Evolutionary conservation across 352 stramenopile genomes (phyloP).

Genomic region (Pythium aristosporum): DNA sequence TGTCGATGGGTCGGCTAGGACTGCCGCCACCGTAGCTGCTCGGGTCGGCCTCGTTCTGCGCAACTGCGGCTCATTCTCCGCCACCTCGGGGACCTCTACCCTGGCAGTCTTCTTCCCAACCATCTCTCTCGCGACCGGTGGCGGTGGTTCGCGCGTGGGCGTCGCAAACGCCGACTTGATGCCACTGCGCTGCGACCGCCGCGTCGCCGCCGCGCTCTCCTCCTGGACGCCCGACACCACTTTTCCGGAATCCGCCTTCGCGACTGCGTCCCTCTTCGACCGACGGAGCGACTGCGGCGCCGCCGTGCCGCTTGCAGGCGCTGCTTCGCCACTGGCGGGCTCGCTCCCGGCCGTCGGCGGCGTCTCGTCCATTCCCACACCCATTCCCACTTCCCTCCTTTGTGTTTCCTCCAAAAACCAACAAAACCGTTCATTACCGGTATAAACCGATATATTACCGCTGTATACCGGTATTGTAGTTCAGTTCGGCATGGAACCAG

Average conservation of each 20-base stretch:
- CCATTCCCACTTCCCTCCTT: neutral
- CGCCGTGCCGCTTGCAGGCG: neutral
- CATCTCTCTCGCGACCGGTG: neutral
- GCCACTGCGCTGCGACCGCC: conserved; percentile 30
- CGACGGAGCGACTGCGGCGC: conserved; percentile 23
- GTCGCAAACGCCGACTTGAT: conserved; percentile 32
- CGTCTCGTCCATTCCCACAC: conserved; percentile 1
- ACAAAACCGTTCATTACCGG: neutral
- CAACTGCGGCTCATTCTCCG: neutral
- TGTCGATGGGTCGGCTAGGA: neutral
- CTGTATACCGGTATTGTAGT: neutral
- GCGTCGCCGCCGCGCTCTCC: conserved; percentile 11
- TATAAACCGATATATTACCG: neutral
- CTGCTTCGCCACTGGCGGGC: neutral
- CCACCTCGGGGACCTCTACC: neutral
- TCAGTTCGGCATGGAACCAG: neutral
- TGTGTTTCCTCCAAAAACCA: neutral
- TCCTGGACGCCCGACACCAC: conserved; percentile 12
- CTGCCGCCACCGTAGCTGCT: conserved; percentile 1
- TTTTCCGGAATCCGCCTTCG: conserved; percentile 23
- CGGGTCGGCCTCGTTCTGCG: conserved; percentile 5
- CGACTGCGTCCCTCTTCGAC: conserved; percentile 39
- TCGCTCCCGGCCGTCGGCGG: neutral
- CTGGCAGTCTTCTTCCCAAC: neutral
- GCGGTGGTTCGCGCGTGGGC: neutral